Evolutionary conservation across 768 basidiomycete genomes (phyloP), one percentile per base, ranked within the genome.

Genomic region (Favolaschia claudopus): DNA sequence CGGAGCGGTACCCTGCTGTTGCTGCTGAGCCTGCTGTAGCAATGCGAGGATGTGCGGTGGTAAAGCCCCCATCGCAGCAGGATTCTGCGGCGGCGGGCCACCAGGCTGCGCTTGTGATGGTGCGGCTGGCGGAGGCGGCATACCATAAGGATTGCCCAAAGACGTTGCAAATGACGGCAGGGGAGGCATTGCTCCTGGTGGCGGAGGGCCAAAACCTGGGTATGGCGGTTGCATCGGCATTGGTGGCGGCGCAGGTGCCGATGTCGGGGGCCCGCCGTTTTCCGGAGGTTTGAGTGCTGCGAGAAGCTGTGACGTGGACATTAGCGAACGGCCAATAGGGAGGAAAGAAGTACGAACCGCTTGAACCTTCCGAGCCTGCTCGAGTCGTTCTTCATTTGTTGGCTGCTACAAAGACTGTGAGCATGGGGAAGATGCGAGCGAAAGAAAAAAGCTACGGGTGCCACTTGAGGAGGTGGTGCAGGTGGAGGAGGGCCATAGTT

Each of bases 331-430:
- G 20, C 27, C 10, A 12, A 14, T 9, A 33, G 17, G 32, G 7
- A 47, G 45, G 17, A 28, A 47, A 36, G 27, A 42, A 13, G 19
- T 15, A 63, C 72, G 13, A 57, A 87, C 85, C 66, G 93, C 91
- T 69, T 95, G 93, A 9, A 95, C 92, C 72, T 85, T 90, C 53
- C 88, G 85, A 8, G 93, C 93, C 79, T 95, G 91, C 67, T 96
- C 94, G 19, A 96, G 78, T 13, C 93, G 89, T 46, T 95, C 92
- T 56, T 95, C 92, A 12, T 77, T 72, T 36, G 81, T n/a, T n/a
- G n/a, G 76, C 84, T 87, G 60, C 54, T 51, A 37, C 31, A 45
- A 22, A 34, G 20, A 38, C 48, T 24, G 20, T 44, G 36, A 44
- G 55, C 31, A 14, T 28, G 25, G 46, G 14, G 4, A 45, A 24